Base-by-base conservation (phyloP, 177 flowering plant genomes). In the Vitis hybrid region DNA sequence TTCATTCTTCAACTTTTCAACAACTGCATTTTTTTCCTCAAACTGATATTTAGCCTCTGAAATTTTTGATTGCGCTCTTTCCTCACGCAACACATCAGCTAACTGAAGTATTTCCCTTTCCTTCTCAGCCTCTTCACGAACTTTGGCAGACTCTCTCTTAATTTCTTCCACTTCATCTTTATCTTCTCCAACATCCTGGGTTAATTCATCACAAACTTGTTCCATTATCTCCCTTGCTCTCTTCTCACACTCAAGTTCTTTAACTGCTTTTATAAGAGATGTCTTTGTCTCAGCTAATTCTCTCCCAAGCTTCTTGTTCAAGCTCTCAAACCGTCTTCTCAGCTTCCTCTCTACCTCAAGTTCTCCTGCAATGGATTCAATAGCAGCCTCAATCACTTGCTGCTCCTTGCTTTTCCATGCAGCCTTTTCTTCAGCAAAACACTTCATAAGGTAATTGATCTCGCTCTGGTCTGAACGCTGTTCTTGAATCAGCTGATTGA, bases 371-470 rank as follows among this genome's bases (percentile, higher is more conserved):
- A 91, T 69, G 52, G 97, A 80, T 62, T 86, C 88, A 58, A 94
- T 73, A 11, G 94, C 93, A 59, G 87, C 83, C 72, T 79, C 84
- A 52, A 92, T 78, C 66, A 71, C 81, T 62, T 88, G 82, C 54
- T 75, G 83, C 74, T 89, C 94, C 74, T 82, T 88, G 62, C 62
- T 82, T 79, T 90, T 89, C 97, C 96, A 91, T 1, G 86, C 84
- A 2, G 90, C 87, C 75, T 91, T 95, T 61, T 95, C 98, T 73
- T 91, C 97, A 30, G 90, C 90, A 78, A 95, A 87, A 34, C 84
- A 76, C 79, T 89, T 93, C 83, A 89, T 81, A 59, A 93, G 77
- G 71, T 83, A 82, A 72, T 77, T 80, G 34, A 88, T 83, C 66
- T 91, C 97, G 52, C 72, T 79, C 59, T 77, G 78, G 14, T 84